Base-by-base conservation (phyloP, 2,329 filamentous ascomycete genomes). In the Diplodia mutila region DNA sequence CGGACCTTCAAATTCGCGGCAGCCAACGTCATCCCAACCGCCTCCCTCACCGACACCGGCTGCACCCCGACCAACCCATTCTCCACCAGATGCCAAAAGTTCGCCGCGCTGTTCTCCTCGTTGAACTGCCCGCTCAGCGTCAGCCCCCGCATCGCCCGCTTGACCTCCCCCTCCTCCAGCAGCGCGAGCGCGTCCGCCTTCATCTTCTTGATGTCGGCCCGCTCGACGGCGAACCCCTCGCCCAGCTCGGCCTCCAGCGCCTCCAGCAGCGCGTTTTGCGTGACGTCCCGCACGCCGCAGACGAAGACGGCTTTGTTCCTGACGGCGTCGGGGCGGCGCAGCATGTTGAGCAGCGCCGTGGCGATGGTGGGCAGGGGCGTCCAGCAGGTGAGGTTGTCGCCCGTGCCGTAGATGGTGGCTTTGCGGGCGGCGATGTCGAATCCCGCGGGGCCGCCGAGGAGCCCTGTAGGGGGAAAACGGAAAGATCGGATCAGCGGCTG, bases 391-490 rank as follows among this genome's bases (percentile, higher is more conserved):
- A 61, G 67, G 21, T 75, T 76, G 7, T 73, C 67, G 2, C 77
- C 76, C 0, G 73, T 73, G 29, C 75, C 77, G 61, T 79, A 78
- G 67, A 79, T 77, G n/a, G 76, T 71, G 2, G 76, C 76, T 27
- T 68, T 70, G 12, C 68, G 69, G 12, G 72, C 73, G 5, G 70
- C 63, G 23, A 78, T 69, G 42, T 77, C 72, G 65, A 79, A 76
- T 21, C 77, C 77, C 5, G 76, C 77, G 1, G 74, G 75, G 0
- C 77, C 77, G 69, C 76, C 76, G 70, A 75, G 76, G n/a, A 79
- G 72, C 77, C 76, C 76, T 78, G 23, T 25, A 49, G 18, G 46
- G 21, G n/a, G n/a, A n/a, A 23, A 49, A 9, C 9, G 2, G 11
- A 12, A 14, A 21, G 46, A 23, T 23, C 14, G 46, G 18, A 21